Evolutionary conservation across 805 yeast species (phyloP).

Genomic region (Sugiyamaella lignohabitans): DNA sequence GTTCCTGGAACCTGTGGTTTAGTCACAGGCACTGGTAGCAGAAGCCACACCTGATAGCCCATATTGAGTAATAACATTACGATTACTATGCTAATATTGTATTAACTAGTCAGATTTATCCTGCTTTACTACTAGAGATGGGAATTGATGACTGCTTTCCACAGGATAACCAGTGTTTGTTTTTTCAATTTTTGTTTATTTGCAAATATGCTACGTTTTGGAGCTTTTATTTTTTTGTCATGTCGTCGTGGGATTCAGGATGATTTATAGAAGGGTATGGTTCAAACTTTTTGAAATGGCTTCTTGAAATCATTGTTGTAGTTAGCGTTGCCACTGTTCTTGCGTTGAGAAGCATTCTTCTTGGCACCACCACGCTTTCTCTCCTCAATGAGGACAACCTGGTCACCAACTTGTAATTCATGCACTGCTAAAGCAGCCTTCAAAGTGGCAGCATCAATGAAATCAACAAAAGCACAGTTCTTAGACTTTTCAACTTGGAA

Average conservation of each 20-base stretch:
- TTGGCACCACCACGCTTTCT: constrained; percentile 29
- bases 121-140: no score
- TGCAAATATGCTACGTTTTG: neutral
- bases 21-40: no score
- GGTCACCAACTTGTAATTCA: constrained; percentile 27
- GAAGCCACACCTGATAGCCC: no score
- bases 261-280: no score
- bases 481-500: constrained; percentile 30
- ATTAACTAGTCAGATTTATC: no score
- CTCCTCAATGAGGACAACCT: constrained; percentile 28
- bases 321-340: neutral
- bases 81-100: no score
- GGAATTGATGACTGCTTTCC: no score
- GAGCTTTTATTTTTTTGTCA: no score
- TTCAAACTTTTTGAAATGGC: neutral
- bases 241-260: neutral
- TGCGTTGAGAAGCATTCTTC: neutral
- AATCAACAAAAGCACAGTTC: constrained; percentile 35
- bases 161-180: no score
- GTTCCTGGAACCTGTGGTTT: no score
- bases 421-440: constrained; percentile 29
- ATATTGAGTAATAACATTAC: no score
- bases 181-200: neutral
- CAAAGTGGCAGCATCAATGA: constrained; percentile 27
- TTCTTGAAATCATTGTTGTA: neutral